Evolutionary conservation across 148 eudicot genomes (phyloP).

Genomic region (Camellia lanceoleosa): DNA sequence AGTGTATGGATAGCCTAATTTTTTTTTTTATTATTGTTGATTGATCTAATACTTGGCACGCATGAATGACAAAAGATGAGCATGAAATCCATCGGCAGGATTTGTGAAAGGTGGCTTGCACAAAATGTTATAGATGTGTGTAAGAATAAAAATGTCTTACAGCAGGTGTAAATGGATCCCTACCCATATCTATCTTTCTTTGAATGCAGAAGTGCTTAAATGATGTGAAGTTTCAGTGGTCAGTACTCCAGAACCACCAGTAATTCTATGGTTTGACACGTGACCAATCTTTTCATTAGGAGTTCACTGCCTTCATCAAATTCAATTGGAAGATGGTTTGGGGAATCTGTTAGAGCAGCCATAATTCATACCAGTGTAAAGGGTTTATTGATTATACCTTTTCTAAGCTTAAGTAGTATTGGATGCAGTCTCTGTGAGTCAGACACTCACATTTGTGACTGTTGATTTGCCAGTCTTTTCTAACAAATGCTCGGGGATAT

Average conservation of each 20-base stretch:
- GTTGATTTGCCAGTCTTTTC: slow-evolving; percentile 60
- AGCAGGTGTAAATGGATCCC: too few relatives aligned
- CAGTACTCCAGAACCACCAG: background rate
- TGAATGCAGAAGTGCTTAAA: background rate
- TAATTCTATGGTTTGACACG: slow-evolving; percentile 9
- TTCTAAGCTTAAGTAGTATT: background rate
- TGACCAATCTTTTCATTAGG: slow-evolving; percentile 34
- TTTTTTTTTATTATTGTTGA: too few relatives aligned
- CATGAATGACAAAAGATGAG: too few relatives aligned
- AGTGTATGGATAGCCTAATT: too few relatives aligned
- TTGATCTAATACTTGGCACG: too few relatives aligned
- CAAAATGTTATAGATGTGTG: too few relatives aligned
- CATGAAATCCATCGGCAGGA: too few relatives aligned
- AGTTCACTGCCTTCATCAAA: slow-evolving; percentile 73
- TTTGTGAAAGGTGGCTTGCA: too few relatives aligned
- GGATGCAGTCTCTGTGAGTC: background rate
- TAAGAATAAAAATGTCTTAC: too few relatives aligned
- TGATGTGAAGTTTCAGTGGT: background rate
- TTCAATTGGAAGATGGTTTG: slow-evolving; percentile 94
- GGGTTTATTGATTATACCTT: background rate
- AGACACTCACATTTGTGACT: slow-evolving; percentile 25
- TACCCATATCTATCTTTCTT: too few relatives aligned
- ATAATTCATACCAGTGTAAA: slow-evolving; percentile 63
- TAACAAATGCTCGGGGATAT: slow-evolving; percentile 81
- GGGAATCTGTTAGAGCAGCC: slow-evolving; percentile 93